Base-by-base conservation (phyloP, 139 green algal species). In the Chlamydomonas sphaeroides region DNA sequence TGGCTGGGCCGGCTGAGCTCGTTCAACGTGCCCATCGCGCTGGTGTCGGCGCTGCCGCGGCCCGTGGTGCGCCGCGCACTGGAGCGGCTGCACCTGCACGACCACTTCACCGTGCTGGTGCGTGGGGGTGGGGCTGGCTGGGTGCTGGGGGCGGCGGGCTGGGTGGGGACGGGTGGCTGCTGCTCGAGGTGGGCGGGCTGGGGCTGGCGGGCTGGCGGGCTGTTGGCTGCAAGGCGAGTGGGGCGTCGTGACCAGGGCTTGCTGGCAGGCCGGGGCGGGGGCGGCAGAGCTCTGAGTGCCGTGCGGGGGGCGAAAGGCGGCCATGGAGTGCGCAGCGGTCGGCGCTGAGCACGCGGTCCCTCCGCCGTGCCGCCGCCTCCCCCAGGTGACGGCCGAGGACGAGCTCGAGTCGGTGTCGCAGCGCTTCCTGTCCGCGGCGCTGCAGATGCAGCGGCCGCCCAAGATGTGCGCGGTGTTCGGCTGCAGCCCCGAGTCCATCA, bases 401-500 rank as follows among this genome's bases (percentile, higher is more conserved):
- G 95, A 93, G 82, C 95, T 97, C 81, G 95, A 98, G 56, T 95
- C 91, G 15, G 88, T 91, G 15, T 81, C 88, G 0, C 91, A 98
- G 80, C 79, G 90, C 32, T 93, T 93, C 78, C 88, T 98, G 36
- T 95, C 90, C 6, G 93, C 94, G 2, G 88, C 95, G 23, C 87
- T 98, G 85, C 96, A 97, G 89, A 82, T 98, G 35, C 83, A 86
- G 26, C 84, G 95, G 14, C 89, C 95, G 23, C 95, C 95, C 56
- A 89, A 94, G 67, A 91, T 95, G 78, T 98, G 95, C 74, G 92
- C 97, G 88, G 77, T 84, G 11, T 98, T 98, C 90, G 90, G 91
- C 17, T 78, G 79, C 71, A 89, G 81, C 32, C 94, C 93, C 1
- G 79, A 80, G 26, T 89, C 90, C 51, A 74, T 98, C 33, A 93